phyloP scores from a whole-genome alignment of 495 filamentous ascomycete species.

The Penicillium coffeae region DNA sequence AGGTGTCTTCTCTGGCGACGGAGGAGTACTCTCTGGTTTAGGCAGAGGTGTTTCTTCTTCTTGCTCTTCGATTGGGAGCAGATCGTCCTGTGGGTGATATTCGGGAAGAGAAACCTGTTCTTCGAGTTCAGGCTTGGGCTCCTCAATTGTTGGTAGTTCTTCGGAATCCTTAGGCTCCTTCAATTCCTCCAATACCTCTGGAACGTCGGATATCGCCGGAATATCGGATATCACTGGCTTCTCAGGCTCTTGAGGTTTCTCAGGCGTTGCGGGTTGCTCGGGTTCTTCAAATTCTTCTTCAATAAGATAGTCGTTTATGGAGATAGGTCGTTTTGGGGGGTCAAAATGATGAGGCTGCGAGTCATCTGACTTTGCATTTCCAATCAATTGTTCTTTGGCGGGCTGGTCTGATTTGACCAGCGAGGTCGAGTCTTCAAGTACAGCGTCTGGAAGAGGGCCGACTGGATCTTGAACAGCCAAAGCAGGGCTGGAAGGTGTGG shows the following conservation, averaged over 20 bases:
- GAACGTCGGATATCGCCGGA: background rate
- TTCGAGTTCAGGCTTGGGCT: background rate
- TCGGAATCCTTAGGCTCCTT: background rate
- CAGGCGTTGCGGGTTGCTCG: background rate
- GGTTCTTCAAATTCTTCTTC: conserved; percentile 18
- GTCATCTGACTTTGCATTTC: background rate
- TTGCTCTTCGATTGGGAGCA: background rate
- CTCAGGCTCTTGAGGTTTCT: background rate
- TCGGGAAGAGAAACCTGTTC: background rate
- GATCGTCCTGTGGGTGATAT: background rate
- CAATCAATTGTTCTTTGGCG: background rate
- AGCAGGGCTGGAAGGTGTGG: conserved; percentile 23
- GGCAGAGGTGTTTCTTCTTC: conserved; percentile 1
- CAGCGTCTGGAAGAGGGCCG: conserved; percentile 15
- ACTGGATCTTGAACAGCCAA: conserved; percentile 18
- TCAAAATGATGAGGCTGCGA: background rate
- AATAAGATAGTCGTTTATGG: conserved; percentile 8
- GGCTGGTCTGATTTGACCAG: conserved; percentile 18
- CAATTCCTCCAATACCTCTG: background rate
- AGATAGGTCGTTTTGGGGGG: background rate
- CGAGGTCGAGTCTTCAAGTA: conserved; percentile 20
- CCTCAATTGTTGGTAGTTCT: background rate
- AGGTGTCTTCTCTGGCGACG: conserved; percentile 6
- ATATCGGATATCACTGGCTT: background rate
- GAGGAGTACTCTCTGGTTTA: conserved; percentile 14